Percentiles rank a stretch among this genome's conserved stretches.
Evolutionary conservation across 345 rosid genomes (phyloP).

Genomic region (Citrus glauca): DNA sequence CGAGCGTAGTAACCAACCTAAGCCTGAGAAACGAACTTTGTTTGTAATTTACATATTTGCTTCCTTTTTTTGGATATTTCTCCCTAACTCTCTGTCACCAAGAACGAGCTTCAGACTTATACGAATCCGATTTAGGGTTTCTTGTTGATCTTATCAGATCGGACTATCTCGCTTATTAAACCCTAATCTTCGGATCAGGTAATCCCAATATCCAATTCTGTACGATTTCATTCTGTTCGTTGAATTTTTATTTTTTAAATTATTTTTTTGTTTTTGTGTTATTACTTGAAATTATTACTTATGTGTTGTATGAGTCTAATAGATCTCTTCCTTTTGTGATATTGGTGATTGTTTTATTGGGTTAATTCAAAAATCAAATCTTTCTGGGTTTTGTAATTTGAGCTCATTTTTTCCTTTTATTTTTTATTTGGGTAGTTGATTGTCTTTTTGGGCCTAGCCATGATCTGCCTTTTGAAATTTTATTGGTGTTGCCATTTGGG

Average conservation of each 20-base stretch:
- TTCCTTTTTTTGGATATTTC: too few relatives aligned
- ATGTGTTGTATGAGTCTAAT: background rate
- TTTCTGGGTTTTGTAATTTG: background rate
- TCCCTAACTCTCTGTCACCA: background rate
- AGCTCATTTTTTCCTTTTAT: background rate
- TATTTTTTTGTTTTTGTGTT: background rate
- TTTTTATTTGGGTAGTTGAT: background rate
- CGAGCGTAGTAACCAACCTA: conserved; percentile 5
- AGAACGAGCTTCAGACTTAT: conserved; percentile 16
- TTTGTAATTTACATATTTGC: background rate
- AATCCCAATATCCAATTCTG: background rate
- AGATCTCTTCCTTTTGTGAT: background rate
- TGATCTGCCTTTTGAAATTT: background rate
- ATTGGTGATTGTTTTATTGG: background rate
- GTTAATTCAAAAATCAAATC: background rate
- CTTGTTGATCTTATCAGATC: background rate
- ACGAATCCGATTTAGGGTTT: conserved; percentile 29
- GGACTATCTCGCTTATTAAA: conserved; percentile 9
- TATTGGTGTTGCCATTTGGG: background rate
- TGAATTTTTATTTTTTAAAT: background rate
- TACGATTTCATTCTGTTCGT: background rate
- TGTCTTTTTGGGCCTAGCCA: background rate
- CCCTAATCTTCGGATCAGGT: conserved; percentile 40
- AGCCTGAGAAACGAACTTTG: background rate
- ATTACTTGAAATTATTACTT: background rate